Evolutionary conservation across 805 yeast species (phyloP), one percentile per base, ranked within the genome.

Genomic region (Yarrowia sp.): DNA sequence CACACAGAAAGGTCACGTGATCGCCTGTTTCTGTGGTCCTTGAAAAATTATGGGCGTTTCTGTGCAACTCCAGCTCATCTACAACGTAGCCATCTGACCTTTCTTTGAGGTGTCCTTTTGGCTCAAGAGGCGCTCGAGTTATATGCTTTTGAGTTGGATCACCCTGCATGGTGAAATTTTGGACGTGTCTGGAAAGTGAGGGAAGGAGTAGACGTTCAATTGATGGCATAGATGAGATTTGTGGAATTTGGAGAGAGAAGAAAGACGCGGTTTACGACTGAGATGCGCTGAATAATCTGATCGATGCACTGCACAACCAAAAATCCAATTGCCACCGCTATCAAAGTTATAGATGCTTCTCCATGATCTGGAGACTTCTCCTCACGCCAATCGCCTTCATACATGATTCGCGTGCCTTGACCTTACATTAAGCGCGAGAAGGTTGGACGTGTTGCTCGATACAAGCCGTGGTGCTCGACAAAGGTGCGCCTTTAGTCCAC

Each of bases 101-200:
- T 47, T 21, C 39, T 47, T 32, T 47, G 6, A 44, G 51, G 51
- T 44, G 51, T 44, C 51, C 35, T 44, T 44, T 44, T 44, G 51
- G 51, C 35, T 44, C 35, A 35, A 44, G 24, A 44, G 51, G 51
- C 55, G 36, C 55, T 31, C 38, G 38, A 21, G 7, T 27, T 46
- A 46, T 31, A 46, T 13, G n/a, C 58, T 51, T 51, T 51, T 51
- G 58, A 51, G 58, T 35, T 51, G 31, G 58, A 33, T 51, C 58
- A 33, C 58, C 58, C 58, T 51, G 58, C 58, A 51, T 51, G 42
- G 31, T 51, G 55, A 51, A 33, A 35, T 51, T 49, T 33, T 16
- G 42, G 58, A 51, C 58, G 58, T 35, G 58, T 51, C 29, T 51
- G 41, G 42, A 51, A 35, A 35, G 32, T 33, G 42, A 35, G 32